These are phyloP conservation scores for Knufia fluminis DNA, from an alignment of 2,329 filamentous ascomycete genomes.

Conservation along the genomic window DNA sequence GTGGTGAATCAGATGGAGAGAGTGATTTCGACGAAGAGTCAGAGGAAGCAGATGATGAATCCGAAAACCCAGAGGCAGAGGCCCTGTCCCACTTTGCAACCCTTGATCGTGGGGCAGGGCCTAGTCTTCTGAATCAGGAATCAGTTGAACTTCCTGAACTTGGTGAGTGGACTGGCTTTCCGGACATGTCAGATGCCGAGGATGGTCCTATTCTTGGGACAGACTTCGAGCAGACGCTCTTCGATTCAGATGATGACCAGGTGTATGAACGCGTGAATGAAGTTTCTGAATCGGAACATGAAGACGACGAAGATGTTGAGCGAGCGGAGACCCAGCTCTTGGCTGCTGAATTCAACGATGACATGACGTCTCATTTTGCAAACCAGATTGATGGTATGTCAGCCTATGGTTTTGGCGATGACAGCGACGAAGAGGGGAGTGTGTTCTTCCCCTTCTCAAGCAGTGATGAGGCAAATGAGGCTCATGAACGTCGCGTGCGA, in stretches of 20 bases:
- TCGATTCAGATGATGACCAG: slow-evolving; percentile 27
- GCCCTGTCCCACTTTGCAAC: slow-evolving; percentile 34
- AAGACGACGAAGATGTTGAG: slow-evolving; percentile 59
- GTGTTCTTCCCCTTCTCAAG: slow-evolving; percentile 20
- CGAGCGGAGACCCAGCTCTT: slow-evolving; percentile 45
- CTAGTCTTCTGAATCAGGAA: slow-evolving; percentile 10
- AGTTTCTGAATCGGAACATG: slow-evolving; percentile 62
- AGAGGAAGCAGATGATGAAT: slow-evolving; percentile 33
- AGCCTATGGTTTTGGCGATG: slow-evolving; percentile 23
- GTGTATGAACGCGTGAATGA: slow-evolving; percentile 66
- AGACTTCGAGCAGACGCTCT: slow-evolving; percentile 18
- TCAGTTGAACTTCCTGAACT: slow-evolving; percentile 14
- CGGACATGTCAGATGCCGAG: slow-evolving; percentile 1
- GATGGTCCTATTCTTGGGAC: slow-evolving; percentile 8
- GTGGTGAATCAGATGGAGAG: slow-evolving; percentile 23
- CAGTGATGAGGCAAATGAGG: slow-evolving; percentile 29
- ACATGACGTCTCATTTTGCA: slow-evolving; percentile 18
- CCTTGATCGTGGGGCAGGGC: slow-evolving; percentile 35
- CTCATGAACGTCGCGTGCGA: slow-evolving; percentile 55
- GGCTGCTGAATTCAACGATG: slow-evolving; percentile 28
- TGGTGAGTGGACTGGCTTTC: slow-evolving; percentile 10
- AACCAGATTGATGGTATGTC: slow-evolving; percentile 24
- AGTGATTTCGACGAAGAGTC: slow-evolving; percentile 27
- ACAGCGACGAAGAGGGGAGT: slow-evolving; percentile 30
- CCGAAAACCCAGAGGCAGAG: slow-evolving; percentile 33